Evolutionary conservation across 345 rosid species (phyloP), one percentile per base, ranked within the genome.

Genomic region (Theobroma cacao): DNA sequence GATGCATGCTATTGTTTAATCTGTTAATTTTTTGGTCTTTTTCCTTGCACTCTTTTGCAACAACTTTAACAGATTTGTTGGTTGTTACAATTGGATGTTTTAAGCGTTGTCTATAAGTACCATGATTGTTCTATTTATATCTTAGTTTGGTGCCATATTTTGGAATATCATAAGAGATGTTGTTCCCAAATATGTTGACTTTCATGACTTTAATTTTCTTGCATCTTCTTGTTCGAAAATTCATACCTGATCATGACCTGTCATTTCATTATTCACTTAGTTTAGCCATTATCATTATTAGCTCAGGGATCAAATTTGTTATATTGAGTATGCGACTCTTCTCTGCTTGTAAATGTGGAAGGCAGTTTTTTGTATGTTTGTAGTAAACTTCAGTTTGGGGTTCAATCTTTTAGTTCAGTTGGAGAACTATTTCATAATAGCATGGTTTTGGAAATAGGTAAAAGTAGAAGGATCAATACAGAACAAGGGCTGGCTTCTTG

Each of bases 401-500:
- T 45, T 68, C 22, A 24, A 10, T 22, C 18, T 43, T n/a, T n/a
- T 5, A 67, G n/a, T 26, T 45, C 13, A 26, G 24, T 45, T 31
- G 7, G 7, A 48, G 38, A 22, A 40, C 3, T 38, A 36, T 50
- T 43, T 69, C 52, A 17, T 79, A n/a, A 36, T 26, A 18, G 69
- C 17, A 26, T 47, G 20, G 60, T 38, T 36, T 58, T 26, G 5
- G 36, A 36, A 63, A 71, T 86, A 95, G 99, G 96, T 93, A 2
- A 90, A 82, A 78, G 86, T 85, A 2, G 90, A 84, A 81, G 98
- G 97, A 65, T 50, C 81, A 26, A 86, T 95, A 47, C 83, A 86
- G 84, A 95, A 95, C 89, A 88, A 86, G 79, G 95, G 98, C 7
- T 93, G 99, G 97, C 80, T 73, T n/a, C 83, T 93, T 3, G 96